phyloP scores from a whole-genome alignment of 768 basidiomycete genomes.

The Boletus rubescentipes region DNA sequence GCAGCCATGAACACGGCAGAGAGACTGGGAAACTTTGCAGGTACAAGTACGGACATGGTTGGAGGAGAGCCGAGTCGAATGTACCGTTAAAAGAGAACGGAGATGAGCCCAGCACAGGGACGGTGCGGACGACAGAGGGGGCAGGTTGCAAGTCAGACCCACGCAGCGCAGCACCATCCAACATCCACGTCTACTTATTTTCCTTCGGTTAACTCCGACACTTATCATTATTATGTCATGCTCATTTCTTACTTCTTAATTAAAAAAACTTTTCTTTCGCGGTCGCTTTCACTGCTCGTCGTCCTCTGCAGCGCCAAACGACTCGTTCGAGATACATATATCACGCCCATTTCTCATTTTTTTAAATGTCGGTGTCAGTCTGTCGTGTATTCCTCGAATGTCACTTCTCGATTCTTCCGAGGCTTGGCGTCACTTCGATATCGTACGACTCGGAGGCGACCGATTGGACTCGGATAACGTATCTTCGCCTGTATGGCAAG shows the following conservation, averaged over 20 bases:
- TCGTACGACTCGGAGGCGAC: background rate
- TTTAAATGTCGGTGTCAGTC: no score
- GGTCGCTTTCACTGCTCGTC: no score
- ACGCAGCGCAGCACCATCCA: conserved; percentile 16
- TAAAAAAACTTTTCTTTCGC: background rate
- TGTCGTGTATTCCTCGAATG: background rate
- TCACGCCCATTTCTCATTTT: background rate
- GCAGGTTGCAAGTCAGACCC: conserved; percentile 12
- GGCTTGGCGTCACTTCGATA: conserved; percentile 4
- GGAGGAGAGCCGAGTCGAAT: background rate
- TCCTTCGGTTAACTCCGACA: conserved; percentile 24
- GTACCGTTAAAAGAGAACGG: conserved; percentile 25
- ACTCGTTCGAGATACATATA: background rate
- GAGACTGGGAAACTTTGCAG: conserved; percentile 29
- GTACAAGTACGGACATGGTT: conserved; percentile 34
- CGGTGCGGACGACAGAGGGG: conserved; percentile 8
- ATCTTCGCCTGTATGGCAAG: background rate
- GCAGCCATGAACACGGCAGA: conserved; percentile 34
- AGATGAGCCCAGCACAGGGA: conserved; percentile 25
- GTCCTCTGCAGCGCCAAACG: background rate
- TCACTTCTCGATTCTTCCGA: background rate
- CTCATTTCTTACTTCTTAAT: background rate
- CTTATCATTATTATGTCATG: conserved; percentile 18
- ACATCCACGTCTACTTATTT: conserved; percentile 23
- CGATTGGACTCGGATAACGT: background rate